Conservation (phyloP, 1,284 basidiomycete species). For the Phlebopus sp. region DNA sequence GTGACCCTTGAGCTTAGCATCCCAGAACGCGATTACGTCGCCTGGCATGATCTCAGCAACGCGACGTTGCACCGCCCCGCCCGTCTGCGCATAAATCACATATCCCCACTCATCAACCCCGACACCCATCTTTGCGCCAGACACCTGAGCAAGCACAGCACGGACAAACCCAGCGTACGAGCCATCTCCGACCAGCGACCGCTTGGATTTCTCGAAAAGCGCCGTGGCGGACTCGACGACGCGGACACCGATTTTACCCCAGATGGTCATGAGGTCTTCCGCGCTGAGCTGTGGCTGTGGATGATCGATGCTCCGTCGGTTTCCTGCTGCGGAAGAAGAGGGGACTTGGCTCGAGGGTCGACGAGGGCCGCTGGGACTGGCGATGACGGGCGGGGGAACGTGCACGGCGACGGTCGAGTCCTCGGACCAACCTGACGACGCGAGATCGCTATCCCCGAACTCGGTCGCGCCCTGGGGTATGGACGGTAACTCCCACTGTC, state of each 20-base stretch:
- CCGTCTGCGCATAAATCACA: conserved; percentile 73
- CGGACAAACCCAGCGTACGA: conserved; percentile 76
- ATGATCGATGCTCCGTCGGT: conserved; percentile 17
- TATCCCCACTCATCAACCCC: conserved; percentile 58
- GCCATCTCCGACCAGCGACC: conserved; percentile 77
- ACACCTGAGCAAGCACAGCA: conserved; percentile 59
- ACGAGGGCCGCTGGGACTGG: conserved; percentile 1
- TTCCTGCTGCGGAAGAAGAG: not conserved
- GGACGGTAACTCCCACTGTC: conserved; percentile 55
- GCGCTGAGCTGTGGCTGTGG: conserved; percentile 41
- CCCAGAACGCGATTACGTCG: conserved; percentile 74
- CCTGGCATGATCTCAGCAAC: conserved; percentile 83
- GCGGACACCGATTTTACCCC: conserved; percentile 71
- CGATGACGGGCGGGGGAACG: conserved; percentile 13
- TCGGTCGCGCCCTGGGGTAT: conserved; percentile 38
- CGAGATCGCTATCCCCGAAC: conserved; percentile 27
- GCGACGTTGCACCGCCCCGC: conserved; percentile 62
- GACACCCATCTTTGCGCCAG: conserved; percentile 43
- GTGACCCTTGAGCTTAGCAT: conserved; percentile 85
- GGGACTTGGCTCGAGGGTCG: conserved; percentile 7
- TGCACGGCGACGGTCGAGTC: conserved; percentile 39
- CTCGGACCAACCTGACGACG: conserved; percentile 43
- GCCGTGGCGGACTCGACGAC: conserved; percentile 68
- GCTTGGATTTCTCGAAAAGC: conserved; percentile 73
- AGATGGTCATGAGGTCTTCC: conserved; percentile 69